phyloP scores from a whole-genome alignment of 2,329 filamentous ascomycete genomes.

The Claviceps quebecensis region DNA sequence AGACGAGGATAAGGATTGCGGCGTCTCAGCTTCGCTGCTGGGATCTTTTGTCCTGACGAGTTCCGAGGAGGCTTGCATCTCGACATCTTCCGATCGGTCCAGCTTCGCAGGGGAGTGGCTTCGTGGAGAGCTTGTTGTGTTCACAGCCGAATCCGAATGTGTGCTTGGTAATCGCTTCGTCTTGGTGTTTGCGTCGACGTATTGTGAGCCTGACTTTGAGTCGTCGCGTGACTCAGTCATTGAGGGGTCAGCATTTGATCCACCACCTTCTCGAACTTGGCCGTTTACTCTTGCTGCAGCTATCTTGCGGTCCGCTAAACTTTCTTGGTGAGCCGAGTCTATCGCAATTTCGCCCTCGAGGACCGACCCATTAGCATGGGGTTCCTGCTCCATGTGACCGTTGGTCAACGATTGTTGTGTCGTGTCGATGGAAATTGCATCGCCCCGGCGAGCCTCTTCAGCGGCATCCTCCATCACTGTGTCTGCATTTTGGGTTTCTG shows the following conservation, averaged over 20 bases:
- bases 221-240: conserved; percentile 3
- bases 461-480: conserved; percentile 5
- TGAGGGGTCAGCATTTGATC: neutral
- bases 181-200: neutral
- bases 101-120: conserved; percentile 35
- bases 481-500: conserved; percentile 13
- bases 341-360: neutral
- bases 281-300: neutral
- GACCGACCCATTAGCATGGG: neutral
- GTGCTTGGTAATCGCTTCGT: conserved; percentile 22
- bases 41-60: conserved; percentile 17
- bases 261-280: neutral
- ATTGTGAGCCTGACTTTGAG: neutral
- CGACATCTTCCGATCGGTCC: conserved; percentile 37
- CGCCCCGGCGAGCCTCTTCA: neutral
- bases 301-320: neutral
- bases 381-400: neutral
- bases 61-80: conserved; percentile 26
- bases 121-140: conserved; percentile 27
- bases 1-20: conserved; percentile 13
- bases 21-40: conserved; percentile 21
- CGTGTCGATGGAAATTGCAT: neutral
- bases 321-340: neutral
- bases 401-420: neutral
- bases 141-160: conserved; percentile 29